Evolutionary conservation across 2,329 filamentous ascomycete genomes (phyloP), one percentile per base, ranked within the genome.

Genomic region (Colletotrichum sp.): DNA sequence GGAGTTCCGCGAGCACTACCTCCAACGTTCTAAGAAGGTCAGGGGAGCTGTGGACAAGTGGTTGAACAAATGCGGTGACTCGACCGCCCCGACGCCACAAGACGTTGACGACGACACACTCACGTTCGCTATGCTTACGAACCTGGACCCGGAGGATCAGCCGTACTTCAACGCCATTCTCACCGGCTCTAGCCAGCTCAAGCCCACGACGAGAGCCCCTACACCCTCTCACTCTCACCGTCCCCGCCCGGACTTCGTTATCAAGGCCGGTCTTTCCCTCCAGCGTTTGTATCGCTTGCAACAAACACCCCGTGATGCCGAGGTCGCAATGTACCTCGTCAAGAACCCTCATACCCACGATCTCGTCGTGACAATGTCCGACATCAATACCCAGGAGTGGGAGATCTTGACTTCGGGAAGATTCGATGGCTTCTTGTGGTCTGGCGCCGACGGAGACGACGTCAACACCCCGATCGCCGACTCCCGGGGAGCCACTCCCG

Each of bases 371-470:
- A 98, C 96, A 0, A 90, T 98, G 66, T 93, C 95, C 44, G 95
- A 96, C 68, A 97, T 99, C 80, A 97, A 94, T 82, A 91, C 93
- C 63, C 94, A 95, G n/a, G 96, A 99, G 84, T 99, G 96, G 96
- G 96, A 98, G 78, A 98, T 99, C 71, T 89, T 99, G 15, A 95
- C 94, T 6, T 98, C 96, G 0, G 96, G 96, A 32, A 94, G 96
- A 32, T 99, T 99, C 80, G 96, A 98, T 82, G 96, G 96, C 6
- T 99, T 99, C 85, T 89, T 98, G 24, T 98, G 96, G 92, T 98
- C 95, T 60, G 96, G 96, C 26, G 95, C 95, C 8, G 96, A 98
- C 69, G 83, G 80, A n/a, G 90, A 91, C 30, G 88, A 89, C 57
- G 81, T 73, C 77, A 77, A 71, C 78, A 83, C 80, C 49, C 84